A percentile compares a stretch with the other conserved stretches of the same genome.
Evolutionary conservation across 495 filamentous ascomycete species (phyloP).

Genomic region (Podospora conica): DNA sequence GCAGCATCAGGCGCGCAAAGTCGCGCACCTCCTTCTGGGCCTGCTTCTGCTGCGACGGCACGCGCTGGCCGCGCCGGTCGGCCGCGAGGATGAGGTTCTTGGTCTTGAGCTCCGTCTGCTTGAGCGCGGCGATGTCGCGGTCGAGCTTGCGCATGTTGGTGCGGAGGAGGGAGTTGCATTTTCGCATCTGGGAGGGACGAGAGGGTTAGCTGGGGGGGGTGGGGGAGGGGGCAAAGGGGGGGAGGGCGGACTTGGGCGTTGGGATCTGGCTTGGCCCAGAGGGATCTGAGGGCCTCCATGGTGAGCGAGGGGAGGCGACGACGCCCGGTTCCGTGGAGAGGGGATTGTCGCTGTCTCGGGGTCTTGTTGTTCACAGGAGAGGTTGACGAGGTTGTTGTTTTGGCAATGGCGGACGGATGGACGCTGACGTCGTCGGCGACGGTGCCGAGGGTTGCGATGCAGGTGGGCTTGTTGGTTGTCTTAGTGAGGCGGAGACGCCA

Average conservation of each 20-base stretch:
- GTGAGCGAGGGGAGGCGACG: slow-evolving; percentile 8
- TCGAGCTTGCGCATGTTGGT: slow-evolving; percentile 90
- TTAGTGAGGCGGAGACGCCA: slow-evolving; percentile 5
- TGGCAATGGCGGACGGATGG: slow-evolving; percentile 9
- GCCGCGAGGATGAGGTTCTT: slow-evolving; percentile 76
- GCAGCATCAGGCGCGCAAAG: slow-evolving; percentile 82
- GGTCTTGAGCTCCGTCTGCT: slow-evolving; percentile 72
- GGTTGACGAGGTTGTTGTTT: not conserved
- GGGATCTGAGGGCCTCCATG: slow-evolving; percentile 82
- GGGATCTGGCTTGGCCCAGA: slow-evolving; percentile 91
- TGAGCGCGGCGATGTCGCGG: slow-evolving; percentile 77
- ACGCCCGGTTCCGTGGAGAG: not conserved
- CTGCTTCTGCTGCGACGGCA: slow-evolving; percentile 67
- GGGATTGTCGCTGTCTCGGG: not conserved
- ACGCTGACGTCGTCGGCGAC: slow-evolving; percentile 20
- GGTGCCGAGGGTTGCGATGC: not conserved
- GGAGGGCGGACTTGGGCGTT: slow-evolving; percentile 63
- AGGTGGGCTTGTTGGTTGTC: not conserved
- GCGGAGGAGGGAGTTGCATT: slow-evolving; percentile 91
- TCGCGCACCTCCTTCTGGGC: slow-evolving; percentile 72
- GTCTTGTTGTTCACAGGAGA: not conserved
- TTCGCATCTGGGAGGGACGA: slow-evolving; percentile 57
- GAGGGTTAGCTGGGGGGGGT: not conserved
- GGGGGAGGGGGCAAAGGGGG: not conserved
- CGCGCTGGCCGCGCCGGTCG: slow-evolving; percentile 65